Evolutionary conservation across 306 rosid species (phyloP).

Genomic region (Glycine latifolia): DNA sequence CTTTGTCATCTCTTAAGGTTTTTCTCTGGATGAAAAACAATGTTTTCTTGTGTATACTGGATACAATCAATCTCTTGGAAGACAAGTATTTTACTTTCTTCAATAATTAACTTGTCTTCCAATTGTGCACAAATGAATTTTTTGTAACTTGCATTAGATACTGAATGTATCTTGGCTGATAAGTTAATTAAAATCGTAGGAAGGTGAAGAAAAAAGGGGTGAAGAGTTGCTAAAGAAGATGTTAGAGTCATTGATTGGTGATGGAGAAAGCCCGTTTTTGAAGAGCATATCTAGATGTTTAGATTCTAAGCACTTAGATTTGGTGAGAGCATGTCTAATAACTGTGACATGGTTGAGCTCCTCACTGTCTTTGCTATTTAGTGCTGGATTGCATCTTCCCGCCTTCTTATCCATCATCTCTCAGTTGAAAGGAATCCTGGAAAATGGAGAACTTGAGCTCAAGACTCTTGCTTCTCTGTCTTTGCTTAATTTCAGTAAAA

Average conservation of each 20-base stretch:
- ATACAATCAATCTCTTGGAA: neutral
- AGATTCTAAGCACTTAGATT: constrained; percentile 57
- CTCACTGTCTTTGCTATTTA: constrained; percentile 51
- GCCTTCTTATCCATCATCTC: constrained; percentile 61
- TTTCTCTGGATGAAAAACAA: neutral
- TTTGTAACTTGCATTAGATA: constrained; percentile 30
- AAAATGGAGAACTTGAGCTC: constrained; percentile 63
- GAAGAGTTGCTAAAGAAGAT: constrained; percentile 65
- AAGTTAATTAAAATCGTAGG: constrained; percentile 50
- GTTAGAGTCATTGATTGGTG: constrained; percentile 59
- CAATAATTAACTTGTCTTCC: neutral
- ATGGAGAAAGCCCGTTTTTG: constrained; percentile 68
- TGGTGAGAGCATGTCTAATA: constrained; percentile 62
- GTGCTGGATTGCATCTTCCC: constrained; percentile 63
- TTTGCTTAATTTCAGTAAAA: constrained; percentile 80
- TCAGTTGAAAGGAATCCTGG: constrained; percentile 58
- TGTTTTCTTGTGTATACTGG: neutral
- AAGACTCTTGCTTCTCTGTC: constrained; percentile 73
- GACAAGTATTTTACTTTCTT: too few species aligned
- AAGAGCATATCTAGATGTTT: constrained; percentile 63
- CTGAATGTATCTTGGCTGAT: constrained; percentile 37
- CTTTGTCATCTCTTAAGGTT: constrained; percentile 22
- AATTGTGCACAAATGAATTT: neutral
- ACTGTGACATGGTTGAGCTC: constrained; percentile 80
- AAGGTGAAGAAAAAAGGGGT: constrained; percentile 55